Conservation (phyloP, 129 eudicot genomes). For the Flaveria ramosissima region DNA sequence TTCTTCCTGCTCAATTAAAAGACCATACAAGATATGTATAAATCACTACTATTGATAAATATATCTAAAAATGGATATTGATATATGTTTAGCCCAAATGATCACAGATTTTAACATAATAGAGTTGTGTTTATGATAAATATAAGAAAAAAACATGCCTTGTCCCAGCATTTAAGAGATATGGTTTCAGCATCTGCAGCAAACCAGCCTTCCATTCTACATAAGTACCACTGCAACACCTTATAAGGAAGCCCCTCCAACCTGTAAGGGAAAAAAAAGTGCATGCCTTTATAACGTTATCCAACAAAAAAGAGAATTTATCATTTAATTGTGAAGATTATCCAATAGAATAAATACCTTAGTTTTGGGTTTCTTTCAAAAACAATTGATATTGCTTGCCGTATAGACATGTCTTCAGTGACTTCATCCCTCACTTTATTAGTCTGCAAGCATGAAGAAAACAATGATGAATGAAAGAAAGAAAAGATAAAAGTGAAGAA, state of each 20-base stretch:
- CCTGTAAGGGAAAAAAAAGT: constrained; percentile 33
- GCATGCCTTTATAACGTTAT: background rate
- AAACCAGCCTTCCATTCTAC: constrained; percentile 99
- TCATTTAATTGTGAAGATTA: background rate
- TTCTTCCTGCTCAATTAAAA: constrained; percentile 61
- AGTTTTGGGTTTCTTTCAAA: constrained; percentile 83
- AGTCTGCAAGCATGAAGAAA: constrained; percentile 50
- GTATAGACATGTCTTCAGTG: constrained; percentile 79
- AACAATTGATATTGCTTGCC: constrained; percentile 71
- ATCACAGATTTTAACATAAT: background rate
- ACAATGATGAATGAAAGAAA: constrained; percentile 7
- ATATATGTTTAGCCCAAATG: background rate
- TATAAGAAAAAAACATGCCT: constrained; percentile 46
- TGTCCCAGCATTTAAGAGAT: constrained; percentile 89
- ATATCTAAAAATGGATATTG: background rate
- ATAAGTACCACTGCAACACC: constrained; percentile 98
- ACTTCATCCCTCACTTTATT: constrained; percentile 69
- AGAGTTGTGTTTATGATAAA: background rate
- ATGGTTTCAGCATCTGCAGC: constrained; percentile 99
- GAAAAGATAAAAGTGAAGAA: background rate
- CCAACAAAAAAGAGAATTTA: background rate
- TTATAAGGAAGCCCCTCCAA: constrained; percentile 86
- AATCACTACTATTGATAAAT: background rate
- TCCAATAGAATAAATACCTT: constrained; percentile 45
- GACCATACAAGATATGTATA: constrained; percentile 9